phyloP scores from a whole-genome alignment of 306 rosid species.

The Vigna mungo region DNA sequence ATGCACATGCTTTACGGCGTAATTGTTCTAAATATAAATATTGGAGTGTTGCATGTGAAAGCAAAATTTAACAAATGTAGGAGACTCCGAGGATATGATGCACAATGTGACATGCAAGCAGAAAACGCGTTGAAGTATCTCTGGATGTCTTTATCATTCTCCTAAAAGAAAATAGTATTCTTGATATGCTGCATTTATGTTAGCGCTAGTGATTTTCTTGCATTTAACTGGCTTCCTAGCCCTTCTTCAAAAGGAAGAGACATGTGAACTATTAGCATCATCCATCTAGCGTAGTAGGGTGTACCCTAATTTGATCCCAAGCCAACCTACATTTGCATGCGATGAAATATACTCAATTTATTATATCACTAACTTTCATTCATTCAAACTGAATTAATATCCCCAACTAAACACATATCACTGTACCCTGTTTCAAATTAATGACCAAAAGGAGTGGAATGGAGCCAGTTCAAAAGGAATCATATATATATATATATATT shows the following conservation, averaged over 20 bases:
- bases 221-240: constrained; percentile 44
- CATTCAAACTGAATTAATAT: constrained; percentile 35
- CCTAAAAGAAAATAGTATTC: constrained; percentile 21
- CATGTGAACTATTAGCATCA: constrained; percentile 47
- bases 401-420: constrained; percentile 44
- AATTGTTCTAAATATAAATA: constrained; percentile 22
- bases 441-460: constrained; percentile 27
- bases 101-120: constrained; percentile 40
- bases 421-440: constrained; percentile 36
- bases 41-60: constrained; percentile 53
- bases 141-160: constrained; percentile 31
- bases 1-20: constrained; percentile 34
- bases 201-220: constrained; percentile 28
- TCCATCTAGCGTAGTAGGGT: constrained; percentile 33
- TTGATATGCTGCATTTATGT: constrained; percentile 32
- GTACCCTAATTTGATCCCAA: constrained; percentile 38
- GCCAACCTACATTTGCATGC: constrained; percentile 26
- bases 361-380: constrained; percentile 38
- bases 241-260: constrained; percentile 54
- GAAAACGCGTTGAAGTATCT: constrained; percentile 48
- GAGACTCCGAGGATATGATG: constrained; percentile 21
- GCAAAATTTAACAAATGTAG: constrained; percentile 32
- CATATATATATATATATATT: constrained; percentile 17
- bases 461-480: constrained; percentile 70
- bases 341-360: neutral